These are phyloP conservation scores for Nicotiana attenuata DNA, from an alignment of 257 asterid species.

Conservation along the genomic window DNA sequence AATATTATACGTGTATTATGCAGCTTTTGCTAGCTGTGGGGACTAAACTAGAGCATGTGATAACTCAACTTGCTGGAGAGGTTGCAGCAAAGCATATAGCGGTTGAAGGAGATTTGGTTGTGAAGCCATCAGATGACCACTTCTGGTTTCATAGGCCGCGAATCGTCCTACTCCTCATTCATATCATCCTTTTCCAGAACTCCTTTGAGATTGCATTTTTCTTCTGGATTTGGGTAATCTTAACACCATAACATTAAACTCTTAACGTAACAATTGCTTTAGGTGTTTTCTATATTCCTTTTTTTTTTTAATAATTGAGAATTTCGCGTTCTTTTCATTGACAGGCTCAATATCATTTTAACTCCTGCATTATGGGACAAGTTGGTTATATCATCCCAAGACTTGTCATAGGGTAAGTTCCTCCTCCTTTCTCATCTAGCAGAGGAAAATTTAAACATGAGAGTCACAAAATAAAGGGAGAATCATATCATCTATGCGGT, in stretches of 20 bases:
- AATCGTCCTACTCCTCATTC: conserved; percentile 31
- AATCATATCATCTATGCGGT: no score
- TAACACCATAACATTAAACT: neutral
- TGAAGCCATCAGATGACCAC: conserved; percentile 37
- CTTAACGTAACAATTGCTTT: neutral
- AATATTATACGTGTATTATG: neutral
- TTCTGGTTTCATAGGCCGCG: conserved; percentile 36
- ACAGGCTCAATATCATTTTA: conserved; percentile 44
- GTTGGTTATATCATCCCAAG: conserved; percentile 43
- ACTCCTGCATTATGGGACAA: conserved; percentile 75
- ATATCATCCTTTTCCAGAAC: conserved; percentile 32
- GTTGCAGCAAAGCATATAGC: conserved; percentile 35
- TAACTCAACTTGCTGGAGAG: conserved; percentile 32
- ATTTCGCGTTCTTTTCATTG: neutral
- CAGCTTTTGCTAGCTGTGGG: conserved; percentile 67
- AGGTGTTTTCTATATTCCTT: neutral
- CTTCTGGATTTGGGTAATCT: conserved; percentile 41
- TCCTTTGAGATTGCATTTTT: conserved; percentile 40
- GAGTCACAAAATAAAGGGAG: no score
- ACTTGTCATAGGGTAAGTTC: conserved; percentile 52
- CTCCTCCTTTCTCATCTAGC: neutral
- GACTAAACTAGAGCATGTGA: conserved; percentile 66
- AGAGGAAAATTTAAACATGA: neutral
- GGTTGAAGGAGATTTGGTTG: conserved; percentile 27
- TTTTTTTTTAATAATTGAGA: neutral